phyloP scores from a whole-genome alignment of 257 asterid genomes.

The Ajuga chamaepitys region DNA sequence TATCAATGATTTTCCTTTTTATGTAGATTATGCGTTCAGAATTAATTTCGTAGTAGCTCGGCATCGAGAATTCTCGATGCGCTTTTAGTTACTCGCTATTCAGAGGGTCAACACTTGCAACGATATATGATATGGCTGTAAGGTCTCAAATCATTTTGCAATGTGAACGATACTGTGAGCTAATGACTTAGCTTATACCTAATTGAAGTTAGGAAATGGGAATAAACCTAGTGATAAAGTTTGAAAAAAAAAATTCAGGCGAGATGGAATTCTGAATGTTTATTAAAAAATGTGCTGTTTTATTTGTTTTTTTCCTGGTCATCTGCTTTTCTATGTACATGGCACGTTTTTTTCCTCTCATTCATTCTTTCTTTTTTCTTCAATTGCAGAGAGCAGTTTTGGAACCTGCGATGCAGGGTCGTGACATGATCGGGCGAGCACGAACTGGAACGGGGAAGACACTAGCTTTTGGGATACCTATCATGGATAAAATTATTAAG shows the following conservation, averaged over 20 bases:
- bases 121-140: not conserved
- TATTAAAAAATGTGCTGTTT: not conserved
- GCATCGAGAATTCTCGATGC: not conserved
- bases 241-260: not conserved
- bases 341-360: not conserved
- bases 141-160: not conserved
- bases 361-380: not conserved
- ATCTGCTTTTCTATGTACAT: not conserved
- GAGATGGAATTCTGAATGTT: not conserved
- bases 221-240: not conserved
- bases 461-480: slow-evolving; percentile 80
- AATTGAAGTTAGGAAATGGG: not conserved
- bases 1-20: not conserved
- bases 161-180: not conserved
- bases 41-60: not conserved
- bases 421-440: slow-evolving; percentile 93
- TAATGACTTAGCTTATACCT: not conserved
- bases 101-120: not conserved
- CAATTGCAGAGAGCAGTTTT: slow-evolving; percentile 57
- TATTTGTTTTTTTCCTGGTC: not conserved
- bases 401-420: slow-evolving; percentile 93
- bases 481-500: slow-evolving; percentile 60
- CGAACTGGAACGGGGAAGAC: slow-evolving; percentile 95
- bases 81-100: not conserved
- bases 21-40: not conserved